Percentiles rank a stretch among this genome's conserved stretches.
phyloP scores from a whole-genome alignment of 306 rosid species.

The Cucumis hystrix region DNA sequence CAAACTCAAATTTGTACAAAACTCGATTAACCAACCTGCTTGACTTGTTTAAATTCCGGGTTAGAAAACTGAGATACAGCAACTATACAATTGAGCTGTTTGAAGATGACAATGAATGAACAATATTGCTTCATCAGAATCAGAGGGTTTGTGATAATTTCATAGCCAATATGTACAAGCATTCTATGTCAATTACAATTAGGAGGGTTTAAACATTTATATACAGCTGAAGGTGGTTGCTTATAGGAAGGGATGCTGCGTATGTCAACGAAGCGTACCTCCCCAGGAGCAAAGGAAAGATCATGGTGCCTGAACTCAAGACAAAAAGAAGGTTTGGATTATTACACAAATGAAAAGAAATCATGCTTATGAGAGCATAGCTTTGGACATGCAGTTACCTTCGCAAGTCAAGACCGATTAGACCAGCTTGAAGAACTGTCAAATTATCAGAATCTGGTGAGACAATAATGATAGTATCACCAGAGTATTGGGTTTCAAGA shows the following conservation, averaged over 20 bases:
- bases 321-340: background rate
- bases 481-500: conserved; percentile 80
- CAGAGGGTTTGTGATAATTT: background rate
- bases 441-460: conserved; percentile 92
- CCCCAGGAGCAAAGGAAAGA: conserved; percentile 80
- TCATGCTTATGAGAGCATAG: background rate
- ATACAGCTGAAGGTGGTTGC: conserved; percentile 77
- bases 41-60: background rate
- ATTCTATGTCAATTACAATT: conserved; percentile 36
- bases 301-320: conserved; percentile 66
- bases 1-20: too few species aligned
- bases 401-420: conserved; percentile 72
- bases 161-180: background rate
- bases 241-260: conserved; percentile 70
- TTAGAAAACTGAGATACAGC: background rate
- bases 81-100: background rate
- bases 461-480: conserved; percentile 67
- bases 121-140: background rate
- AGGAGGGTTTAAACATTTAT: conserved; percentile 72
- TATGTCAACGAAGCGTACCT: conserved; percentile 72
- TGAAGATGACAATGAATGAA: background rate
- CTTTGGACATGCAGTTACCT: conserved; percentile 27
- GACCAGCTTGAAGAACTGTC: conserved; percentile 76
- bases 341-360: background rate
- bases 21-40: background rate